These are phyloP conservation scores for Paecilomyces fulvus DNA, from an alignment of 2,329 filamentous ascomycete genomes.

Conservation along the genomic window DNA sequence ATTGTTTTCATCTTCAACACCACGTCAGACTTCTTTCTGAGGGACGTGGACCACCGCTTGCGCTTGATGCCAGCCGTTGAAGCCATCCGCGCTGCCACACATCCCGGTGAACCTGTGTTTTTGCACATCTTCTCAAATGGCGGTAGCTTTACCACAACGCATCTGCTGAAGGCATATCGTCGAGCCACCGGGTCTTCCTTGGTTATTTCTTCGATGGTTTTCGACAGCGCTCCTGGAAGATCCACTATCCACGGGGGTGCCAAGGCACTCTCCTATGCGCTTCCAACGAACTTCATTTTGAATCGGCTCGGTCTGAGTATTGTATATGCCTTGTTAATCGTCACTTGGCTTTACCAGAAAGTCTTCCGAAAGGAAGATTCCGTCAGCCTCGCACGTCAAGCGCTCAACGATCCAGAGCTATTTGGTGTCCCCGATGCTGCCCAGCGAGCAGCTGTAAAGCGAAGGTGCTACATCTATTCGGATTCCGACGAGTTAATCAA, in stretches of 20 bases:
- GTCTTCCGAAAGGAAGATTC: slow-evolving; percentile 15
- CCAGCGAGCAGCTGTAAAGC: slow-evolving; percentile 3
- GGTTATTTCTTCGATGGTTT: slow-evolving; percentile 32
- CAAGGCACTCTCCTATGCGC: slow-evolving; percentile 27
- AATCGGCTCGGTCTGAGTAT: slow-evolving; percentile 18
- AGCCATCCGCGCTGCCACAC: slow-evolving; percentile 19
- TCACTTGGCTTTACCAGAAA: slow-evolving; percentile 10
- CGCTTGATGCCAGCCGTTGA: slow-evolving; percentile 28
- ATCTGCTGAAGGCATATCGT: slow-evolving; percentile 33
- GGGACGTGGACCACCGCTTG: slow-evolving; percentile 14
- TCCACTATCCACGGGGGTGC: slow-evolving; percentile 16
- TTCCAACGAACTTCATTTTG: slow-evolving; percentile 24
- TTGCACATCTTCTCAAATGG: slow-evolving; percentile 46
- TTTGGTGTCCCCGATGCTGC: slow-evolving; percentile 10
- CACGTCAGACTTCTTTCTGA: slow-evolving; percentile 25
- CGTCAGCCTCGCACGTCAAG: slow-evolving; percentile 17
- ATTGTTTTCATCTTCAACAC: slow-evolving; percentile 35
- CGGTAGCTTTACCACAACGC: slow-evolving; percentile 32
- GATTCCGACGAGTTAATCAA: slow-evolving; percentile 29
- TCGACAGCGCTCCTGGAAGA: slow-evolving; percentile 41
- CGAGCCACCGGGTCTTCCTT: slow-evolving; percentile 23
- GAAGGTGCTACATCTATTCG: slow-evolving; percentile 34
- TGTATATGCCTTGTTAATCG: slow-evolving; percentile 16
- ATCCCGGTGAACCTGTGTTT: slow-evolving; percentile 22
- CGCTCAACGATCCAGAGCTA: slow-evolving; percentile 22